Evolutionary conservation across 805 yeast species (phyloP), one percentile per base, ranked within the genome.

Genomic region (Debaryomyces tyrocola): DNA sequence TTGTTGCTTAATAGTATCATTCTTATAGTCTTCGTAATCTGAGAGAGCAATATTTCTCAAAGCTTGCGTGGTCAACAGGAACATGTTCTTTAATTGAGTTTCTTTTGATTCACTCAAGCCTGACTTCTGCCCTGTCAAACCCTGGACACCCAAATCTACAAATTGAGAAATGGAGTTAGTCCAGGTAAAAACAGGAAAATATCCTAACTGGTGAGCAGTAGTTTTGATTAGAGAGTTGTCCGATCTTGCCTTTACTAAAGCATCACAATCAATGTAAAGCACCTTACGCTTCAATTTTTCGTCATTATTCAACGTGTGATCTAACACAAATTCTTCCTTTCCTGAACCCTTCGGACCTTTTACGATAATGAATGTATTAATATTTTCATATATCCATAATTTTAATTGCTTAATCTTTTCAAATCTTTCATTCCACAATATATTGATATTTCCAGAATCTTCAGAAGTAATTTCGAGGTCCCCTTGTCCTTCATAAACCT

Each of bases 301-400:
- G 43, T 90, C 79, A 24, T 74, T 80, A 40, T 74, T 68, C 38
- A 89, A 70, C 1, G 86, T 83, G 57, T 84, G 82, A 37, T 82
- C 82, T 59, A 85, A 67, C 4, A 92, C 90, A 49, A 90, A 69
- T 49, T 84, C 92, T 49, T 83, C 79, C 57, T 94, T 92, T 18
- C 98, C 99, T n/a, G 96, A 83, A 4, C 99, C 99, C 53, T 89
- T 78, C 4, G 99, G 98, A 10, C 99, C 99, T 51, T 84, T 81
- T 2, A 94, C 83, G 3, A 94, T 82, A 20, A 92, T 90, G 60
- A 90, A 94, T 1, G 97, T 89, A 62, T 87, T 85, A n/a, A 84
- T 83, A 51, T 90, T 91, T 63, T 94, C 99, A 47, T 82, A 83
- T 5, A 94, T 70, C 94, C 96, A 87, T 54, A 87, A 70, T 53